These are phyloP conservation scores for Ichthyophthirius multifiliis DNA, from an alignment of 169 alveolate species.

Conservation along the genomic window DNA sequence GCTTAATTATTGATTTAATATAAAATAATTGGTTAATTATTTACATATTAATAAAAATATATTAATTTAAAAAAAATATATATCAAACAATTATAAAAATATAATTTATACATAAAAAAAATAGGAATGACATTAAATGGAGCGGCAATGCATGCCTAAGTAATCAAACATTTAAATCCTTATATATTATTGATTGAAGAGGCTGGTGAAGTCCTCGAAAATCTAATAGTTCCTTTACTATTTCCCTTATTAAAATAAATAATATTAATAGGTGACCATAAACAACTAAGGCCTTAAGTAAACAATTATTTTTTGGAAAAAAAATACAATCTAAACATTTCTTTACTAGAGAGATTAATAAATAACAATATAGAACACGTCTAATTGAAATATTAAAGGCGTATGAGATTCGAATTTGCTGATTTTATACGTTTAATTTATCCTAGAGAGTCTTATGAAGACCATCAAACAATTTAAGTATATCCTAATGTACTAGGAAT, in stretches of 20 bases:
- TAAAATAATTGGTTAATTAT: too few species aligned
- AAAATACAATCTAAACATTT: slow-evolving; percentile 45
- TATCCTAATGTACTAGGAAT: neutral
- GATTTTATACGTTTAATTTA: slow-evolving; percentile 62
- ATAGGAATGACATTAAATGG: slow-evolving; percentile 21
- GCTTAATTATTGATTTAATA: too few species aligned
- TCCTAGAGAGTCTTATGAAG: slow-evolving; percentile 25
- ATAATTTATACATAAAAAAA: too few species aligned
- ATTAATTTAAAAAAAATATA: too few species aligned
- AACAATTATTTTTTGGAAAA: slow-evolving; percentile 49
- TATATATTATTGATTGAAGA: slow-evolving; percentile 13
- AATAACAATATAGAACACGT: slow-evolving; percentile 47
- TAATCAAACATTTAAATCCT: neutral
- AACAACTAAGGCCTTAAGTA: slow-evolving; percentile 53
- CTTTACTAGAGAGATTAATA: slow-evolving; percentile 70
- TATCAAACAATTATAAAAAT: too few species aligned
- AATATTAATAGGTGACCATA: slow-evolving; percentile 74
- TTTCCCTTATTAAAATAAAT: slow-evolving; percentile 27
- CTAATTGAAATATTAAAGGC: slow-evolving; percentile 44
- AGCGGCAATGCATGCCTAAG: slow-evolving; percentile 19
- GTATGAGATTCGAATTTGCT: slow-evolving; percentile 70
- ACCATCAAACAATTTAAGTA: neutral
- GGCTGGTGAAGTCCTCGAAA: slow-evolving; percentile 36
- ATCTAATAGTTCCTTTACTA: neutral
- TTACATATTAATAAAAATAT: too few species aligned